Base-by-base conservation (phyloP, 305 asterid genomes). In the Fraxinus baroniana region DNA sequence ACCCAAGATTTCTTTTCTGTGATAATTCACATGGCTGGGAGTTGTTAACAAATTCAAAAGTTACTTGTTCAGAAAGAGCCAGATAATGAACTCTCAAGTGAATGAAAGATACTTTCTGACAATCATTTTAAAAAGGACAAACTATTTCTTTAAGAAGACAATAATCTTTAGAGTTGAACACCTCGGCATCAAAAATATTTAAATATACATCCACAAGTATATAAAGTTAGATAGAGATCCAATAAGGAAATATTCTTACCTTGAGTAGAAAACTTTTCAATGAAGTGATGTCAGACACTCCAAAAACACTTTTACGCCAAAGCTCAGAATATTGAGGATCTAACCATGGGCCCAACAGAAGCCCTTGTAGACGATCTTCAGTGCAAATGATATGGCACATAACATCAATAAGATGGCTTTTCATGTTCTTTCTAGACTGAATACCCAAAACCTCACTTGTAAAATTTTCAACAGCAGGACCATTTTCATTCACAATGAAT, bases 331-430 rank as follows among this genome's bases (percentile, higher is more conserved):
- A 89, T 44, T 86, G 87, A 80, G 96, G 91, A 89, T 89, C 91
- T 85, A 94, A 91, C 99, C 99, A 95, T 22, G 97, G 97, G 83
- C 98, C 99, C 87, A 83, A 80, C 75, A 95, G 90, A 84, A 95
- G 97, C 78, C 99, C 99, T 79, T 89, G 97, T 84, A 95, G 85
- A 88, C 92, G 96, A 81, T 88, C 93, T 89, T 95, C 97, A 64
- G 87, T 90, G 90, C 93, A 89, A 74, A 90, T 84, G 37, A 94
- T 84, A 86, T 89, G 89, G 91, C 94, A 93, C 80, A 90, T 83
- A 82, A 95, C 86, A 88, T 95, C 94, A 85, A 88, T 80, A 79
- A 95, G 95, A 89, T 94, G 99, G 84, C 90, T 86, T 85, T 89
- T 87, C 89, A 83, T 66, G 81, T 80, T 80, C 66, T 84, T 86